Percentiles rank a stretch among this genome's conserved stretches.
Evolutionary conservation across 441 rosid genomes (phyloP).

Genomic region (Rhodomyrtus psidioides): DNA sequence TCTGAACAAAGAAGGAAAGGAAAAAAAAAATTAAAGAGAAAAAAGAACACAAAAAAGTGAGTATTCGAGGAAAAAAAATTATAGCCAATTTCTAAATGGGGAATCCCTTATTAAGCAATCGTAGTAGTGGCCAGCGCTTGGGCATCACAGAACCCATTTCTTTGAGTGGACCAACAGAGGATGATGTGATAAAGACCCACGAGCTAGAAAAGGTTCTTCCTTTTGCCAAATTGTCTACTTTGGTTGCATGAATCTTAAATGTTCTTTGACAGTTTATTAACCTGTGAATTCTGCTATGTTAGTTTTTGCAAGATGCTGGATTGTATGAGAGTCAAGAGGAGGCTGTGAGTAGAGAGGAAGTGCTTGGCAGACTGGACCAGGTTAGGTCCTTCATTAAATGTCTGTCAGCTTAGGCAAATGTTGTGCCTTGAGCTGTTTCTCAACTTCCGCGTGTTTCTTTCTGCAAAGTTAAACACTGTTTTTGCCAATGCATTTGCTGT

Average conservation of each 20-base stretch:
- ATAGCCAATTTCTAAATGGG: conserved; percentile 38
- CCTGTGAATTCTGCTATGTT: not conserved
- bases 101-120: conserved; percentile 30
- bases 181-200: conserved; percentile 57
- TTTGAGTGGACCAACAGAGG: conserved; percentile 84
- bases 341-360: conserved; percentile 90
- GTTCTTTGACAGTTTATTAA: not conserved
- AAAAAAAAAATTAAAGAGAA: not conserved
- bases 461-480: not conserved
- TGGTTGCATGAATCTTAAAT: not conserved
- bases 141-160: conserved; percentile 95
- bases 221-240: not conserved
- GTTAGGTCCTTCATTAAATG: conserved; percentile 18
- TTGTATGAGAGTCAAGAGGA: conserved; percentile 83
- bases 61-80: not conserved
- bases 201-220: conserved; percentile 83
- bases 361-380: conserved; percentile 94
- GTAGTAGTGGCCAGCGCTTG: conserved; percentile 47
- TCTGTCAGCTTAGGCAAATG: not conserved
- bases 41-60: not conserved
- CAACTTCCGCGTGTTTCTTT: not conserved
- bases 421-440: not conserved
- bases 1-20: conserved; percentile 6
- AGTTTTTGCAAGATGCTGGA: conserved; percentile 78
- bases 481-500: not conserved